Evolutionary conservation across 495 filamentous ascomycete genomes (phyloP).

Genomic region (Pseudomonodictys pantanalensis): DNA sequence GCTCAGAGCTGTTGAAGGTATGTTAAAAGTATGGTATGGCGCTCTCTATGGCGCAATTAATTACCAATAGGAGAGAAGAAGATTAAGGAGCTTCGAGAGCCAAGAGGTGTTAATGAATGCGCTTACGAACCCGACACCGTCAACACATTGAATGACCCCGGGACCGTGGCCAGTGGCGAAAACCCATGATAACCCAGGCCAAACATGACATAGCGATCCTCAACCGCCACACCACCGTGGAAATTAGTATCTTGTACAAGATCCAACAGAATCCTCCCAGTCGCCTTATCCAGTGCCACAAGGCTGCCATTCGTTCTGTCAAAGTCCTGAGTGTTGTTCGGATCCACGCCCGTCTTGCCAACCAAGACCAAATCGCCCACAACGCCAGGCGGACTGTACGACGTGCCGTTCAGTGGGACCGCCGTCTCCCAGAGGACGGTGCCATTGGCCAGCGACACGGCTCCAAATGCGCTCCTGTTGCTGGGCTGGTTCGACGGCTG

Average conservation of each 20-base stretch:
- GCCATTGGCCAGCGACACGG: slow-evolving; percentile 35
- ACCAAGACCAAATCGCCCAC: slow-evolving; percentile 37
- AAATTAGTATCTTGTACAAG: background rate
- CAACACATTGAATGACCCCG: slow-evolving; percentile 10
- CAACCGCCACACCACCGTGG: slow-evolving; percentile 16
- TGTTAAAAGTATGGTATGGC: no score
- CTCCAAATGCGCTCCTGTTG: slow-evolving; percentile 40
- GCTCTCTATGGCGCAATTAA: no score
- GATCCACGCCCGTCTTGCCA: background rate
- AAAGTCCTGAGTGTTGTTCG: background rate
- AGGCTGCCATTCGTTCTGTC: background rate
- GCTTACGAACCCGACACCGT: no score
- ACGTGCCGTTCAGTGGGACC: slow-evolving; percentile 7
- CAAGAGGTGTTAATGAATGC: no score
- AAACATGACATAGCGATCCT: slow-evolving; percentile 20
- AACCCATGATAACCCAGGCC: slow-evolving; percentile 17
- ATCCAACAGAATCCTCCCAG: slow-evolving; percentile 1
- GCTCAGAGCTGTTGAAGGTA: no score
- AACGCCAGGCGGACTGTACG: slow-evolving; percentile 34
- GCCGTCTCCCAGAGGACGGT: slow-evolving; percentile 37
- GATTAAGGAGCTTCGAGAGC: no score
- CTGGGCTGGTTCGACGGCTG: slow-evolving; percentile 25
- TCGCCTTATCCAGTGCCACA: slow-evolving; percentile 6
- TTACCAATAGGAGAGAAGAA: no score
- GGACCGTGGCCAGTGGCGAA: no score